Base-by-base conservation (phyloP, 352 stramenopile genomes). In the Phytophthora sp. region DNA sequence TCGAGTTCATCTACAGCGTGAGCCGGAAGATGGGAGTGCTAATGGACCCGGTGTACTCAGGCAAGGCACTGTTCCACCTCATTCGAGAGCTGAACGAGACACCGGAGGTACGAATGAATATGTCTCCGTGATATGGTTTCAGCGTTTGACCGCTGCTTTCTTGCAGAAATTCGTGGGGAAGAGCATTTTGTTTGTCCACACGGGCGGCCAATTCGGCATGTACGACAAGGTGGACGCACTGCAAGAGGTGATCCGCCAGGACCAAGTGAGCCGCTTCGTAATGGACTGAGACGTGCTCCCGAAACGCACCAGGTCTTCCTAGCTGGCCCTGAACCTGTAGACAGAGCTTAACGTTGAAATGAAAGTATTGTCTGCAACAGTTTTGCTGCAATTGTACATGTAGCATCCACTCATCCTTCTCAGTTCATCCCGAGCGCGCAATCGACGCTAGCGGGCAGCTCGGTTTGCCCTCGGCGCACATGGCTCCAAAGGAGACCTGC, bases 181-280 rank as follows among this genome's bases (percentile, higher is more conserved):
- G 42, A 85, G 65, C 23, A 92, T 97, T 54, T 54, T 98, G 7
- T 98, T 98, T 62, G 84, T 96, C 50, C 92, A 98, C 72, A 98
- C 92, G 0, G 92, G 92, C 23, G 91, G 92, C 6, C 84, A 93
- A 44, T 91, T 98, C 35, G 91, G 93, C 5, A 67, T 98, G 26
- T 98, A 90, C 69, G 92, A 98, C 74, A 98, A 97, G 65, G 82
- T 74, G 13, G 66, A 87, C 58, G 79, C 92, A 32, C 70, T 98
- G 17, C 54, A 88, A 20, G 56, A 75, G 8, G 30, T 91, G 8
- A 74, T 80, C 28, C 72, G 76, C 1, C 66, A 76, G 26, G 69
- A 82, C 57, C 69, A 83, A 54, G 66, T 88, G 50, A 69, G 77
- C 49, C 76, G 76, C 24, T 93, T 91, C 48, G 55, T 42, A 17